Evolutionary conservation across 2,329 filamentous ascomycete genomes (phyloP), one percentile per base, ranked within the genome.

Genomic region (Orbilia ellipsospora): DNA sequence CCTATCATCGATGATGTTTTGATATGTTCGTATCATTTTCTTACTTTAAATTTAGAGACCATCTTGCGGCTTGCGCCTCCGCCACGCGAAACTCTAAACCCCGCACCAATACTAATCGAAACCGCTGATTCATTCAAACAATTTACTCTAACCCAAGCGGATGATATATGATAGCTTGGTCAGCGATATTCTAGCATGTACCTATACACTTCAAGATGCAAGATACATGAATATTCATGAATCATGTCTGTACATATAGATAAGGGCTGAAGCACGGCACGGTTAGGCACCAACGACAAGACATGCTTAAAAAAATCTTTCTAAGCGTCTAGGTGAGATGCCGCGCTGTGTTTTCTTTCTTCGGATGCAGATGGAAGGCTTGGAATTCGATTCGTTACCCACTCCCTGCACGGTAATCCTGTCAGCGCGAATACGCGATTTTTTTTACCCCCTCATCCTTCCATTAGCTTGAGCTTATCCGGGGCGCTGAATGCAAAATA

Each of bases 361-460:
- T 20, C 12, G 48, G 48, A 26, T 3, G 48, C 5, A 52, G 3
- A 31, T 12, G 51, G 16, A 59, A 44, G 55, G 31, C 20, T n/a
- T 44, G 15, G 28, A 7, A 44, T 45, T 59, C 40, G 40, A 12
- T 59, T 15, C 18, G 55, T 36, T 36, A 7, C 26, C 55, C 36
- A 18, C 26, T 15, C 8, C 20, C 31, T 61, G 55, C 64, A 68
- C 31, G 64, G 64, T 68, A 52, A 45, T 45, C 54, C 55, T 51
- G 28, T 68, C 64, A 52, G 64, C 64, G 55, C 55, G 55, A 60
- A 51, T 42, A 12, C 40, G 50, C 55, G 44, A 67, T 52, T 48
- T 12, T 12, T 23, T 23, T 23, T 4, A 23, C 26, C 10, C 48
- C 48, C n/a, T 18, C 48, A 2, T n/a, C 2, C n/a, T 51, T 51